Conservation (phyloP, 306 rosid species). For the Geum urbanum region DNA sequence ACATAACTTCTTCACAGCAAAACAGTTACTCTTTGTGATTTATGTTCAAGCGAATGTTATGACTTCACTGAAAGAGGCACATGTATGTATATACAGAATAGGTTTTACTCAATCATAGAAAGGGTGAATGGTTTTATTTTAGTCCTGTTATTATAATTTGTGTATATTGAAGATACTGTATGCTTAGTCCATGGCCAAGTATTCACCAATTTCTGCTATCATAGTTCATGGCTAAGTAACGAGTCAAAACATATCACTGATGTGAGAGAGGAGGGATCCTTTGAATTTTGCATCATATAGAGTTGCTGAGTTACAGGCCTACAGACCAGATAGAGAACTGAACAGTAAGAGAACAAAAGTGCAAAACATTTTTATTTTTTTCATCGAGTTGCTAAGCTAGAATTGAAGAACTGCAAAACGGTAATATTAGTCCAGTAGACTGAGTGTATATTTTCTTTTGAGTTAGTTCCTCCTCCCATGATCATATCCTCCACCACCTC, state of each 20-base stretch:
- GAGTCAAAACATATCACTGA: background rate
- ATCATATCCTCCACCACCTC: constrained; percentile 14
- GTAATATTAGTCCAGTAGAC: background rate
- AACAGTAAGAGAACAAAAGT: background rate
- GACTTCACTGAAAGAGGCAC: background rate
- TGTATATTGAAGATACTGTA: background rate
- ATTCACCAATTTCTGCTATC: background rate
- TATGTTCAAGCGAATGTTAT: background rate
- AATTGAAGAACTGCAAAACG: background rate
- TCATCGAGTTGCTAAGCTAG: no score
- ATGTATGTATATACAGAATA: background rate
- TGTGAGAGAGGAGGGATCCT: no score
- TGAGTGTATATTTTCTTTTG: background rate
- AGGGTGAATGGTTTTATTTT: no score
- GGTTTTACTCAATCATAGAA: background rate
- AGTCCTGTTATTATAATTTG: background rate
- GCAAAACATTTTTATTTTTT: background rate
- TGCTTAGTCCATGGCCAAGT: background rate
- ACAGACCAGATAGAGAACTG: background rate
- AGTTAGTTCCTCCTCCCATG: constrained; percentile 11
- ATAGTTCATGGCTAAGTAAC: background rate
- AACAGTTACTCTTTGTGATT: background rate
- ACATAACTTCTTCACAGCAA: background rate
- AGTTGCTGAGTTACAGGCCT: no score
- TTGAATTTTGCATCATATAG: background rate